A percentile compares a stretch with the other conserved stretches of the same genome.
These are phyloP conservation scores for Trichoderma lentiforme DNA, from an alignment of 2,329 filamentous ascomycete species.

Conservation along the genomic window DNA sequence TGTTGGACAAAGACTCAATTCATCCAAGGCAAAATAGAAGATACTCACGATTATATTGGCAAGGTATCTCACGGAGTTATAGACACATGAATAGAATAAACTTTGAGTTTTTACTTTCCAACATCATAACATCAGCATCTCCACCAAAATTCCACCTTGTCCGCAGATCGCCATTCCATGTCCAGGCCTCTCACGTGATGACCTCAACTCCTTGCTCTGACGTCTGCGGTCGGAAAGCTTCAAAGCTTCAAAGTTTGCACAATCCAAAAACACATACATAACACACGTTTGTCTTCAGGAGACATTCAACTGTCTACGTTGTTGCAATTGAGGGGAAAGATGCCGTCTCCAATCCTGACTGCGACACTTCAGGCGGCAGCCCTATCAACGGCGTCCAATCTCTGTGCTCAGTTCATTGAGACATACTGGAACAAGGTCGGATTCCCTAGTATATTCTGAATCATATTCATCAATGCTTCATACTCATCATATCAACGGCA, in stretches of 20 bases:
- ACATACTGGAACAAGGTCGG: conserved; percentile 45
- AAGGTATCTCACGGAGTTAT: not conserved
- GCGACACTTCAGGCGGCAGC: conserved; percentile 52
- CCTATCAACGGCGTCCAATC: conserved; percentile 52
- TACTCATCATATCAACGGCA: conserved; percentile 2
- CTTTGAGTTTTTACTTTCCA: not conserved
- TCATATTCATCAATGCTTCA: not conserved
- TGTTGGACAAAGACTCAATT: not conserved
- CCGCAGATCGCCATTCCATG: not conserved
- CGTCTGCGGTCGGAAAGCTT: not conserved
- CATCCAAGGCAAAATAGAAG: not conserved
- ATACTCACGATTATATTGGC: not conserved
- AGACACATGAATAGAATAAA: not conserved
- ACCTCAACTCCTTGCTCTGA: not conserved
- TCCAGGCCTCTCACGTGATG: conserved; percentile 1
- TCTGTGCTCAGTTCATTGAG: conserved; percentile 53
- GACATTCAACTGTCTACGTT: not conserved
- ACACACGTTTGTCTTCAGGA: not conserved
- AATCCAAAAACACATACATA: not conserved
- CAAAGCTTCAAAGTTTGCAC: not conserved
- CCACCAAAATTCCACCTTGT: conserved; percentile 5
- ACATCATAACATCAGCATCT: not conserved
- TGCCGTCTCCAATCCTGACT: conserved; percentile 49
- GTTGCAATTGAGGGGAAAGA: conserved; percentile 24
- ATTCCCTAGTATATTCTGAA: not conserved